Base-by-base conservation (phyloP, 345 rosid genomes). In the Camelina neglecta region DNA sequence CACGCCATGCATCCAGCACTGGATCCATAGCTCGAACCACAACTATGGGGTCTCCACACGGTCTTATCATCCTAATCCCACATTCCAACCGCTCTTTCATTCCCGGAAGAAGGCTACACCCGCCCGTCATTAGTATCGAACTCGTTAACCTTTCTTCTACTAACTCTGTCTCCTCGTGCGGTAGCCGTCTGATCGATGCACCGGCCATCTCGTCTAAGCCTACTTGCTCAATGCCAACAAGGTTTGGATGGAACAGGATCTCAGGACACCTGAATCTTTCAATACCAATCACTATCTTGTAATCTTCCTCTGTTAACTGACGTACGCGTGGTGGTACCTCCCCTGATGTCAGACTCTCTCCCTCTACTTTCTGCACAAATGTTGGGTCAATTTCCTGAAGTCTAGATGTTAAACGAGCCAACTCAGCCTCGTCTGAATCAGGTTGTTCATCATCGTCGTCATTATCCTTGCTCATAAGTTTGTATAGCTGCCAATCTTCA, bases 401-500 rank as follows among this genome's bases (percentile, higher is more conserved):
- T 83, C 92, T 88, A 20, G 90, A 80, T 56, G 93, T 84, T 76
- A 95, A 60, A 47, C 86, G 93, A 51, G 83, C 78, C 68, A 92
- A 84, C 85, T 90, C 97, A 21, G 85, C 82, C 69, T 92, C 97
- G 63, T 87, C 91, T 53, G 83, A 85, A 53, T 95, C 99, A 10
- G 72, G 79, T 56, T 77, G 86, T 42, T 89, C 93, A 8, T 90
- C 97, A 15, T 90, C 96, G 0, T 90, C 96, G 15, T 92, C 97
- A 13, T 92, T 83, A 81, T 92, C 97, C 80, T 82, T 89, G 84
- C 97, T 85, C 97, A 92, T 95, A 41, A 85, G 84, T 68, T 95
- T 90, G 85, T 95, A 92, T 21, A 95, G 95, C 68, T 95, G 93
- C 99, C 99, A 90, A 81, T 95, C 97, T 85, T 95, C 99, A 66